phyloP scores from a whole-genome alignment of 768 basidiomycete genomes.

The Trametes cinnabarina region DNA sequence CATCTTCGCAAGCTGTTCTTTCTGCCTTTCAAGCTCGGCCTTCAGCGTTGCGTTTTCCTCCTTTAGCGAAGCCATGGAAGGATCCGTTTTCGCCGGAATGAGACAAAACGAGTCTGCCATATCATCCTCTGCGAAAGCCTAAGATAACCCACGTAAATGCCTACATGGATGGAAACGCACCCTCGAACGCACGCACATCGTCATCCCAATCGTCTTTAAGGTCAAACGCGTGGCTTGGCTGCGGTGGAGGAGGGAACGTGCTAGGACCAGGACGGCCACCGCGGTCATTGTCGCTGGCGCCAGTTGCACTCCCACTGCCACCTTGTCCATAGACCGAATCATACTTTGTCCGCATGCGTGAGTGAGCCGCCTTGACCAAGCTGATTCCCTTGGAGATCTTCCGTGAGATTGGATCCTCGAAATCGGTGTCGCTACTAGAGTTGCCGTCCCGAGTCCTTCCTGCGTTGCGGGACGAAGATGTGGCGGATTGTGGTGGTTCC shows the following conservation, averaged over 20 bases:
- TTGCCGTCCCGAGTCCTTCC: slow-evolving; percentile 47
- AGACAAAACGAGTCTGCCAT: slow-evolving; percentile 80
- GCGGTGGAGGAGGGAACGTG: slow-evolving; percentile 30
- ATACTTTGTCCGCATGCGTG: slow-evolving; percentile 30
- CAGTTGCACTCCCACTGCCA: slow-evolving; percentile 14
- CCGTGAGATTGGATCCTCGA: slow-evolving; percentile 61
- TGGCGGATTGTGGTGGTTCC: slow-evolving; percentile 25
- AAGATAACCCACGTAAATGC: background rate
- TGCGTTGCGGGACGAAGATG: background rate
- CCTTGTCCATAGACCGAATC: slow-evolving; percentile 18
- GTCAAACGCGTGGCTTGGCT: slow-evolving; percentile 14
- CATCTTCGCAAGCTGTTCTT: slow-evolving; percentile 55
- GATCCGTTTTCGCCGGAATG: slow-evolving; percentile 61
- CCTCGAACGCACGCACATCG: slow-evolving; percentile 60
- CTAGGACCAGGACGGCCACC: too few species aligned
- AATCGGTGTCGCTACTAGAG: slow-evolving; percentile 64
- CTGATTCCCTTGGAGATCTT: slow-evolving; percentile 49
- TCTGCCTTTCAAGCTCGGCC: slow-evolving; percentile 54
- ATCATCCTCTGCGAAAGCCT: slow-evolving; percentile 48
- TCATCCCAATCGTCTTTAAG: slow-evolving; percentile 56
- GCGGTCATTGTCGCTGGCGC: background rate
- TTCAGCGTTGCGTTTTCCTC: slow-evolving; percentile 69
- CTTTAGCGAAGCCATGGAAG: slow-evolving; percentile 48
- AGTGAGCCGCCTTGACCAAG: slow-evolving; percentile 28
- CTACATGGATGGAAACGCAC: slow-evolving; percentile 35